These are phyloP conservation scores for Lactarius tabidus DNA, from an alignment of 768 basidiomycete species.

Conservation along the genomic window DNA sequence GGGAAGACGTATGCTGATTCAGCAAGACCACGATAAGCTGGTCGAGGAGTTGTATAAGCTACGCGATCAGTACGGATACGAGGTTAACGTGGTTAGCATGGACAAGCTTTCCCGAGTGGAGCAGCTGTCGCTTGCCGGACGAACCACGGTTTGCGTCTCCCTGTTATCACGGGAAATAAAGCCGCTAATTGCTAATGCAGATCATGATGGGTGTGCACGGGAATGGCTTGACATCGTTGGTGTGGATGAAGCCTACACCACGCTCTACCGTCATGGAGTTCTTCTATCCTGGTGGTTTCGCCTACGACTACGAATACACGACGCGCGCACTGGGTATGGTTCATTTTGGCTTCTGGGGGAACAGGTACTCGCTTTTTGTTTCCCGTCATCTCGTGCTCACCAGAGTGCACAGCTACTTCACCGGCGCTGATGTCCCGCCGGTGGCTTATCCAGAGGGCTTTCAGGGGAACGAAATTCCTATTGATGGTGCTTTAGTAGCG, in stretches of 20 bases:
- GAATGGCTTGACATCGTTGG: conserved; percentile 79
- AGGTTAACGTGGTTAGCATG: conserved; percentile 84
- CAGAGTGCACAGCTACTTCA: conserved; percentile 55
- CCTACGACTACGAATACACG: conserved; percentile 81
- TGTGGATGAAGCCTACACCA: conserved; percentile 89
- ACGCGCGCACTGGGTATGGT: conserved; percentile 77
- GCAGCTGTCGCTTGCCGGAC: conserved; percentile 73
- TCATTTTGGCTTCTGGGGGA: conserved; percentile 83
- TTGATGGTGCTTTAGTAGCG: conserved; percentile 69
- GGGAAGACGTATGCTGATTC: conserved; percentile 78
- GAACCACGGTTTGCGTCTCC: conserved; percentile 67
- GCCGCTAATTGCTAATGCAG: conserved; percentile 37
- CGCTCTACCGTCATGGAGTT: conserved; percentile 90
- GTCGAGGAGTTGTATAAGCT: conserved; percentile 70
- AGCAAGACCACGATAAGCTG: conserved; percentile 71
- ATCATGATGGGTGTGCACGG: conserved; percentile 95
- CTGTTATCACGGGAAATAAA: conserved; percentile 2
- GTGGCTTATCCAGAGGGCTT: conserved; percentile 84
- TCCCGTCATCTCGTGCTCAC: conserved; percentile 5
- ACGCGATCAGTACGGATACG: conserved; percentile 68
- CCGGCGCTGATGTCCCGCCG: conserved; percentile 63
- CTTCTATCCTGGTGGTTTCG: conserved; percentile 81
- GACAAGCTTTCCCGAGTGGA: conserved; percentile 77
- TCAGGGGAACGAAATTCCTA: conserved; percentile 79
- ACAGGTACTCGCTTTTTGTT: conserved; percentile 42